Base-by-base conservation (phyloP, 2,329 filamentous ascomycete species). In the Colletotrichum theobromicola region DNA sequence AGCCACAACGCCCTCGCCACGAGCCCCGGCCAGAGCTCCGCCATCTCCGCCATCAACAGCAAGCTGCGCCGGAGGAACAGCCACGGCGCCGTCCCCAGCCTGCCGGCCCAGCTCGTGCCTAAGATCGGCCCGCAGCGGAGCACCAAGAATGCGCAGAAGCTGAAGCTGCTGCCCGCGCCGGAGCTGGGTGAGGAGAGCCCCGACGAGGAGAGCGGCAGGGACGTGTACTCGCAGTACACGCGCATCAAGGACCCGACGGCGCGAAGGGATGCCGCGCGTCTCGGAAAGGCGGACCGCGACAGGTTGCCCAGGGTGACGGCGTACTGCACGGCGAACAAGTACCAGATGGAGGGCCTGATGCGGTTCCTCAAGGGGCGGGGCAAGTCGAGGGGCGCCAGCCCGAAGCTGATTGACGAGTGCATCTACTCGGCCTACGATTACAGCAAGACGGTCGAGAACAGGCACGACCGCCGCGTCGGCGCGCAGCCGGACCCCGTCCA, bases 191-290 rank as follows among this genome's bases (percentile, higher is more conserved):
- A 94, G 30, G 94, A 96, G 57, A 92, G 88, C 78, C 88, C 77
- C 8, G 96, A 98, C 76, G 96, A 98, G 80, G 96, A 98, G 84
- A 97, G 95, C 80, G 95, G 96, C 12, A 90, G 96, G 77, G 97
- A 99, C 82, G 97, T 99, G 35, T 99, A 99, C 85, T 96, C 96
- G 30, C 97, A 99, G 83, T 98, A 98, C 83, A 98, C 96, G 10
- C 91, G 97, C 58, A 99, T 99, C 85, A 98, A 98, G 83, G 97
- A 99, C 81, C 96, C 96, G 1, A 98, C 94, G 1, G 97, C 97
- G 10, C 89, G 97, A 76, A 91, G 97, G 79, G 96, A 98, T 88
- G 97, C 97, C 18, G 97, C 97, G 32, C 89, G 96, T 70, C 85
- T 99, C 53, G 97, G 97, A 46, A 99, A 98, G 84, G 96, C 96